These are phyloP conservation scores for Chaetoscypha palmicola DNA, from an alignment of 2,329 filamentous ascomycete genomes.

Conservation along the genomic window DNA sequence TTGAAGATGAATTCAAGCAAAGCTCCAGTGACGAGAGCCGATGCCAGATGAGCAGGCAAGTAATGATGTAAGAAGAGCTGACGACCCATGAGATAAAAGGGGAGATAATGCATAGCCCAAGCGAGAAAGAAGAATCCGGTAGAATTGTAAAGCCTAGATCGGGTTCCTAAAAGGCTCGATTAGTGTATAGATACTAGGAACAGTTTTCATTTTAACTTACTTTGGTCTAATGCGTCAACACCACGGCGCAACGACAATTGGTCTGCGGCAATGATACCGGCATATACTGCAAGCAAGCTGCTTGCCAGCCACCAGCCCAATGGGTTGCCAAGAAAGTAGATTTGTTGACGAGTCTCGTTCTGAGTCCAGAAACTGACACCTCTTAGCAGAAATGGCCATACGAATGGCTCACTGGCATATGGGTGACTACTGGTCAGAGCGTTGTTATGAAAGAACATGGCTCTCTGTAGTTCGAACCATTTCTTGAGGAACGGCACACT, in stretches of 20 bases:
- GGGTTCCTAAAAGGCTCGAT: slow-evolving; percentile 72
- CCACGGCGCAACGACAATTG: slow-evolving; percentile 90
- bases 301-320: slow-evolving; percentile 96
- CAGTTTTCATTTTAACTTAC: slow-evolving; percentile 69
- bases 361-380: slow-evolving; percentile 99
- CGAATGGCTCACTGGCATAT: slow-evolving; percentile 88
- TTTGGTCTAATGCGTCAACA: slow-evolving; percentile 84
- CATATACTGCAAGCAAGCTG: slow-evolving; percentile 86
- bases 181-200: too few relatives aligned
- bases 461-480: slow-evolving; percentile 91
- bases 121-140: slow-evolving; percentile 98
- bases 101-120: slow-evolving; percentile 95
- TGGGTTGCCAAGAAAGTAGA: slow-evolving; percentile 97
- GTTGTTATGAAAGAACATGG: slow-evolving; percentile 99
- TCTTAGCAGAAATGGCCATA: slow-evolving; percentile 95
- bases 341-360: slow-evolving; percentile 88
- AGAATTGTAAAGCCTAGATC: slow-evolving; percentile 92
- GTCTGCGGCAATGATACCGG: slow-evolving; percentile 84
- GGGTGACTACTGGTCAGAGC: slow-evolving; percentile 95
- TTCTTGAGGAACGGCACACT: slow-evolving; percentile 82
- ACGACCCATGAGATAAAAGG: slow-evolving; percentile 96
- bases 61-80: slow-evolving; percentile 98
- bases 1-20: slow-evolving; percentile 96
- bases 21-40: slow-evolving; percentile 80
- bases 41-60: slow-evolving; percentile 87